Evolutionary conservation across 1,284 basidiomycete species (phyloP), one percentile per base, ranked within the genome.

Genomic region (Pseudozyma thailandica): DNA sequence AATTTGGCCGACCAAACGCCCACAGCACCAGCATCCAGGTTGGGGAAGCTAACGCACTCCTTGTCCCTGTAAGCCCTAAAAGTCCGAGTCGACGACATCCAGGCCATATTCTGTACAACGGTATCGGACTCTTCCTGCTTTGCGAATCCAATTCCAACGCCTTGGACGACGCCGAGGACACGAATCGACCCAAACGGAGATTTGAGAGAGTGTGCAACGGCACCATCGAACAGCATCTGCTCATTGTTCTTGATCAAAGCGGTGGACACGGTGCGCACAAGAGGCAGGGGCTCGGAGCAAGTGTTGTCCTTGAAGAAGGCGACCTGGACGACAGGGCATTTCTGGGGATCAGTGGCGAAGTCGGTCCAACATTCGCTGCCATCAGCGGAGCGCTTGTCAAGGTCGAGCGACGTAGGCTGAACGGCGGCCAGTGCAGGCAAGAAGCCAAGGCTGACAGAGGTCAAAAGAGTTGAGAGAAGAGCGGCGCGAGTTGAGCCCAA

Each of bases 91-190:
- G 61, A 18, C 1, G 61, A 71, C 49, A 71, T 42, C 44, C 41
- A 64, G 0, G 68, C 68, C 53, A 52, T 54, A 50, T 71, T 71
- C 46, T 60, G 55, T 8, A 64, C 55, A 15, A 61, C 41, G 3
- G 6, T 27, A 43, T 71, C 68, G 8, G 68, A 64, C 31, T 71
- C 68, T 27, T 52, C 52, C 3, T 18, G n/a, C 13, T 43, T 44
- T 2, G 56, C 61, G 21, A 71, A 71, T 1, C 68, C 68, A 28
- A 71, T 37, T 6, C 61, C 68, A n/a, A 64, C 39, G 9, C 61
- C 68, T 6, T 16, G 4, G 9, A 43, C 54, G 1, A 61, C 61
- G 26, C 42, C 68, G 5, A 71, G n/a, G 12, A 71, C 48, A 2
- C 53, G 55, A 16, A 71, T 25, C n/a, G 68, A 64, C 9, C 56